These are phyloP conservation scores for Amphicarpaea edgeworthii DNA, from an alignment of 306 rosid species.

Conservation along the genomic window DNA sequence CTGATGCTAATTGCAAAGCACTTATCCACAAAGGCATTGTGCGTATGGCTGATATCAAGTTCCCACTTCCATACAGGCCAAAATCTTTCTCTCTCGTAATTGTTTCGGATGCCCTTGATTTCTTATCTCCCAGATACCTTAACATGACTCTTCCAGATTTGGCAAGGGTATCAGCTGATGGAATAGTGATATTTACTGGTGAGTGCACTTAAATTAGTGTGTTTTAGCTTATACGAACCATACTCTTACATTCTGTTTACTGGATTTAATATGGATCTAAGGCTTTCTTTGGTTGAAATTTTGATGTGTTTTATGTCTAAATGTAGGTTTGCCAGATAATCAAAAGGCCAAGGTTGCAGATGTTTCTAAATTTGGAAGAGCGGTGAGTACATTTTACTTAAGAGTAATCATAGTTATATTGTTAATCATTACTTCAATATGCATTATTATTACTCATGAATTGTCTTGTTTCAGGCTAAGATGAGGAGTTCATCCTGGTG, in stretches of 20 bases:
- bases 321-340: conserved; percentile 62
- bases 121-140: conserved; percentile 66
- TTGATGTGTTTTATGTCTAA: conserved; percentile 25
- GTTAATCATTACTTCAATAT: conserved; percentile 10
- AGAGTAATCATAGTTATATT: not conserved
- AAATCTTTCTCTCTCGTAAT: conserved; percentile 66
- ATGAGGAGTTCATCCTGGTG: conserved; percentile 76
- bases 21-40: conserved; percentile 64
- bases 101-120: conserved; percentile 72
- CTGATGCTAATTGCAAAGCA: conserved; percentile 58
- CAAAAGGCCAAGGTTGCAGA: conserved; percentile 63
- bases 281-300: conserved; percentile 16
- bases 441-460: too few relatives aligned
- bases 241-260: not conserved
- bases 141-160: conserved; percentile 73
- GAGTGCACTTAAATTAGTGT: conserved; percentile 23
- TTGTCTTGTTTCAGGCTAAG: conserved; percentile 62
- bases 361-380: conserved; percentile 65
- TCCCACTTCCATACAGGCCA: conserved; percentile 68
- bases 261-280: not conserved
- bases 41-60: conserved; percentile 69
- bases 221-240: not conserved
- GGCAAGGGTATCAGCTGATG: conserved; percentile 66
- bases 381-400: conserved; percentile 52
- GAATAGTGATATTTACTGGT: conserved; percentile 66